Evolutionary conservation across 148 eudicot species (phyloP), one percentile per base, ranked within the genome.

Genomic region (Cornus kousa): DNA sequence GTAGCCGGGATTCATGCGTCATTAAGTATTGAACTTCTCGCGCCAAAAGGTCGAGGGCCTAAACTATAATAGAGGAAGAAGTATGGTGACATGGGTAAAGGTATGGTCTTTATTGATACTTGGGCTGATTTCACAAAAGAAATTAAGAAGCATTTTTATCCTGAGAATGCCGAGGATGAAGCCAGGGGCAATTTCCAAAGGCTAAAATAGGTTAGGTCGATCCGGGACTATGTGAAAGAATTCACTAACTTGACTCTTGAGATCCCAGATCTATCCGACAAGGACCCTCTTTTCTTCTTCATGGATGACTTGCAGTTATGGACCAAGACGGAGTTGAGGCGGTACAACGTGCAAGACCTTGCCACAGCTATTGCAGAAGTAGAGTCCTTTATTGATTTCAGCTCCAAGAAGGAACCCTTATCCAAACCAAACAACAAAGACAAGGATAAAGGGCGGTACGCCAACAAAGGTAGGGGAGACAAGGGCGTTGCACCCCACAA

Each of bases 111-210:
- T 11, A n/a, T 76, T 0, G 57, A 67, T 37, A 65, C 71, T 64
- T 76, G 72, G 60, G 62, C 1, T 23, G 79, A 76, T 13, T 76
- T 76, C 17, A 39, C 9, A 0, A n/a, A 0, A 9, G 79, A 76
- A n/a, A 1, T 76, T 48, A 76, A 76, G 39, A 65, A 43, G n/a
- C 60, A 76, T n/a, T 76, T 76, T 10, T 76, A 76, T 46, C 71
- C 72, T 28, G 79, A 37, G 9, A 67, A 76, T 76, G 72, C 59
- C n/a, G 62, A 66, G 55, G 2, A 64, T 8, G 60, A 76, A 46
- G 79, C 71, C 0, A 6, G 72, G 46, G 17, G 8, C 50, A 2
- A 24, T 1, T 37, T 66, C 24, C 65, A 20, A 16, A 13, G 48
- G 5, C 20, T 57, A 0, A 57, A 57, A 14, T 19, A 57, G 3